These are phyloP conservation scores for Arabidopsis suecica DNA, from an alignment of 345 rosid genomes.

Conservation along the genomic window DNA sequence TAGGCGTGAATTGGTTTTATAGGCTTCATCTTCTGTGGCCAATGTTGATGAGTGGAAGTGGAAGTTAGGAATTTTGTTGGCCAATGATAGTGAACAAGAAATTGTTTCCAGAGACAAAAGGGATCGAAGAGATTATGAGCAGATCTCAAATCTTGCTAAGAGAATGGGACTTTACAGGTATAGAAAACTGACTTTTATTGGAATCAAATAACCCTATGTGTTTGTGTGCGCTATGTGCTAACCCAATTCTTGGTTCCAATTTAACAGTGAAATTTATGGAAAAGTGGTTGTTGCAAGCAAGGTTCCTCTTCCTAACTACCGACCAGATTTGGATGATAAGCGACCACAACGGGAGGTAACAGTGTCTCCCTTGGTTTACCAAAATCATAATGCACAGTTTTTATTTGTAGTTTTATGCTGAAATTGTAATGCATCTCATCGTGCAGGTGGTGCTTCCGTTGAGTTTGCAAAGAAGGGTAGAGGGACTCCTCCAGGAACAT, in stretches of 20 bases:
- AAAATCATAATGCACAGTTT: slow-evolving; percentile 8
- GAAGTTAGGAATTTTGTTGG: slow-evolving; percentile 83
- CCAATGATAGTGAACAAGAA: slow-evolving; percentile 80
- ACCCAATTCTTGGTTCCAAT: slow-evolving; percentile 6
- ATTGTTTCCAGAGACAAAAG: slow-evolving; percentile 87
- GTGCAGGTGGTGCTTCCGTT: slow-evolving; percentile 82
- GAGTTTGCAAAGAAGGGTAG: slow-evolving; percentile 93
- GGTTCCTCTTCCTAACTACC: slow-evolving; percentile 93
- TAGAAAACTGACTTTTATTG: not conserved
- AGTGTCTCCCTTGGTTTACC: slow-evolving; percentile 28
- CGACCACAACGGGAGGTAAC: slow-evolving; percentile 98
- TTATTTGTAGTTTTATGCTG: slow-evolving; percentile 25
- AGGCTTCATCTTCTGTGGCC: slow-evolving; percentile 96
- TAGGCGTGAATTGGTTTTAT: slow-evolving; percentile 26
- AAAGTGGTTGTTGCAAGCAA: slow-evolving; percentile 96
- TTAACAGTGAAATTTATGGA: slow-evolving; percentile 82
- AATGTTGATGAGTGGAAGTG: slow-evolving; percentile 98
- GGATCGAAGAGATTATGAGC: slow-evolving; percentile 96
- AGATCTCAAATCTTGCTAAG: slow-evolving; percentile 81
- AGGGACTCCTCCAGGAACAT: slow-evolving; percentile 91
- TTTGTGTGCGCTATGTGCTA: not conserved
- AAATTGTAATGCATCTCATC: slow-evolving; percentile 20
- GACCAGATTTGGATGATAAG: slow-evolving; percentile 98
- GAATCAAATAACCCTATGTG: not conserved
- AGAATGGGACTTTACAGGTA: slow-evolving; percentile 95